phyloP scores from a whole-genome alignment of 2,329 filamentous ascomycete species.

The Mycosphaerella arachidis region DNA sequence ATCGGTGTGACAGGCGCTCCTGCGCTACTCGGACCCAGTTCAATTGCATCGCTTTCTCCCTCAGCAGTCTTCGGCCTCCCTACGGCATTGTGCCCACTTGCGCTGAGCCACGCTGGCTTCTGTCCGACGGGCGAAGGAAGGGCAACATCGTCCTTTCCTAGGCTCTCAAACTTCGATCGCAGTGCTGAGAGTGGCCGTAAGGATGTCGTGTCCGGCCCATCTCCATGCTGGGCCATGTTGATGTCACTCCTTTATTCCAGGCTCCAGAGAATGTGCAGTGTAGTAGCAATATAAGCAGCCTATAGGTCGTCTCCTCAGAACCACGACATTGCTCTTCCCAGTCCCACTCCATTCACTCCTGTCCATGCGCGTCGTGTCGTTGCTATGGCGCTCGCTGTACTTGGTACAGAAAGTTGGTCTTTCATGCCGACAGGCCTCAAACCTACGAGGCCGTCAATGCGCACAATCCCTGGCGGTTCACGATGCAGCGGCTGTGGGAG shows the following conservation, averaged over 20 bases:
- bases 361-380: not conserved
- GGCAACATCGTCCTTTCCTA: constrained; percentile 39
- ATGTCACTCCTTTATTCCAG: not conserved
- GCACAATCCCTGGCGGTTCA: constrained; percentile 11
- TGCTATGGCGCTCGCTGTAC: not conserved
- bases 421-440: constrained; percentile 7
- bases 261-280: not conserved
- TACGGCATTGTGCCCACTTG: not conserved
- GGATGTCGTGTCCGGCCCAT: constrained; percentile 71
- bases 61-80: constrained; percentile 5
- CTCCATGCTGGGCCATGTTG: constrained; percentile 33
- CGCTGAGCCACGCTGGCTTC: constrained; percentile 6
- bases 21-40: constrained; percentile 6
- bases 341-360: not conserved
- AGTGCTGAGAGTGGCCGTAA: constrained; percentile 79
- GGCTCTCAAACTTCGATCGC: constrained; percentile 75
- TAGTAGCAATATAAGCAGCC: not conserved
- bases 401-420: constrained; percentile 3
- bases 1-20: constrained; percentile 2
- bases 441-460: constrained; percentile 8
- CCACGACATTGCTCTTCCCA: constrained; percentile 1
- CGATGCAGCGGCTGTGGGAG: not conserved
- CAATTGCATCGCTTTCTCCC: constrained; percentile 7
- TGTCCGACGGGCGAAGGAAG: constrained; percentile 16
- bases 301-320: not conserved